Evolutionary conservation across 805 yeast species (phyloP), one percentile per base, ranked within the genome.

Genomic region (Kuraishia capsulata): DNA sequence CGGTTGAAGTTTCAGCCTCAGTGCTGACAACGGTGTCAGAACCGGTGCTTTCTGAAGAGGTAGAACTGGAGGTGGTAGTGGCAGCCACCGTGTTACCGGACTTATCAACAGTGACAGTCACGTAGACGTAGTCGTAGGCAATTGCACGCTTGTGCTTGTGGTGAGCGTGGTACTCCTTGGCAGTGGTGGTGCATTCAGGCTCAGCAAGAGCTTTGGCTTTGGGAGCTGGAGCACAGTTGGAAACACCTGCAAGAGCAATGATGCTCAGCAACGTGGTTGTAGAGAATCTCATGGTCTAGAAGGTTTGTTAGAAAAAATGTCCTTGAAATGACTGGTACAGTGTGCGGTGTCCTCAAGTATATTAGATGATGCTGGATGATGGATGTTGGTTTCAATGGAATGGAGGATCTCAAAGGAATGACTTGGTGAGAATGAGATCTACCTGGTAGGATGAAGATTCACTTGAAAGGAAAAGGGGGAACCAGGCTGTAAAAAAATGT

Each of bases 121-220:
- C 72, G 54, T 74, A 71, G 26, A 60, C 61, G 38, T 62, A 62
- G 38, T 61, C 64, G 37, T 64, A 59, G 20, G 67, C 81, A 45
- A 69, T 71, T 35, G 73, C 79, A 64, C 76, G 71, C 59, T 67
- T 76, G 59, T 70, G 79, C 56, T 62, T 73, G 62, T 71, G 80
- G 64, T 79, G 82, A 42, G 68, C 67, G 62, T 78, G 84, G 52
- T 59, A 56, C 20, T 48, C 19, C 24, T 39, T 54, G 13, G 51
- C 57, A 51, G 67, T 61, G 40, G 69, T 60, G 51, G 65, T 54
- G 45, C 71, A 68, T 43, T 54, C 67, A 20, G 55, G 55, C 20
- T 59, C 47, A 20, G 62, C 62, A 14, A 60, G 61, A 43, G 73
- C 74, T n/a, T 47, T 50, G 36, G 44, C 50, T 18, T 39, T 47